These are phyloP conservation scores for Akanthomyces dipterigenus DNA, from an alignment of 2,329 filamentous ascomycete species.

Conservation along the genomic window DNA sequence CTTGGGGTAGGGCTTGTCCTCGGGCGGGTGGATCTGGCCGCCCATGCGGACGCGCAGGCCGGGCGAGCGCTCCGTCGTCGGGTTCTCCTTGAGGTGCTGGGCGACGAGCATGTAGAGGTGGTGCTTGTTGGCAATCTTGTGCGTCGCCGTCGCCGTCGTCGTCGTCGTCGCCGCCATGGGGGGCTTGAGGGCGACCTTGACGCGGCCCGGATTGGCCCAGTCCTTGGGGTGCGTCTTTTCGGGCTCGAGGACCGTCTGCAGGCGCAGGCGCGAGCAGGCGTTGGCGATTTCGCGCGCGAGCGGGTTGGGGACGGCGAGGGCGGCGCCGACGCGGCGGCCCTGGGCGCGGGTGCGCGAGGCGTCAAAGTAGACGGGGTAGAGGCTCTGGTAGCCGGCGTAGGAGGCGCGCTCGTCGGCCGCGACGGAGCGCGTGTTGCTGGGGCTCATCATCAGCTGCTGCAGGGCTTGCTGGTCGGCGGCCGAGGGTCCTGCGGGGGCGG, in stretches of 20 bases:
- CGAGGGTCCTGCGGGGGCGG: slow-evolving; percentile 16
- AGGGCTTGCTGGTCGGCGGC: slow-evolving; percentile 18
- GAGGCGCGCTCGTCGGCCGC: slow-evolving; percentile 41
- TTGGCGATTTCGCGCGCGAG: slow-evolving; percentile 84
- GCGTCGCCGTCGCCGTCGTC: background rate
- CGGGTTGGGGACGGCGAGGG: slow-evolving; percentile 74
- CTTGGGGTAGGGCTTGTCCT: slow-evolving; percentile 60
- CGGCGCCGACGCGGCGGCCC: slow-evolving; percentile 68
- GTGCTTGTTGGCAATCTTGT: slow-evolving; percentile 66
- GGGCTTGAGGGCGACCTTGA: slow-evolving; percentile 67
- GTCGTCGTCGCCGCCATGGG: slow-evolving; percentile 30
- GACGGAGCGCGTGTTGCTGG: slow-evolving; percentile 21
- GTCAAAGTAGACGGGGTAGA: slow-evolving; percentile 97
- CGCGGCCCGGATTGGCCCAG: slow-evolving; percentile 92
- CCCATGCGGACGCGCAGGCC: slow-evolving; percentile 67
- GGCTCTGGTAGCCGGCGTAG: slow-evolving; percentile 74
- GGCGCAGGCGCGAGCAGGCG: slow-evolving; percentile 67
- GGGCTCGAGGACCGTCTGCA: slow-evolving; percentile 77
- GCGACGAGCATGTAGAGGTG: slow-evolving; percentile 81
- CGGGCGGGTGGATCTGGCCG: slow-evolving; percentile 58
- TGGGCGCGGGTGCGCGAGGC: slow-evolving; percentile 63
- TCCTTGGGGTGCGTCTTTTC: slow-evolving; percentile 92
- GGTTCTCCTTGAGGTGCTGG: slow-evolving; percentile 67
- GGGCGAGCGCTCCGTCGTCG: slow-evolving; percentile 61
- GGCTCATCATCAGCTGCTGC: slow-evolving; percentile 17